Evolutionary conservation across 1,284 basidiomycete genomes (phyloP), one percentile per base, ranked within the genome.

Genomic region (Melampsora abietis-canadensis): DNA sequence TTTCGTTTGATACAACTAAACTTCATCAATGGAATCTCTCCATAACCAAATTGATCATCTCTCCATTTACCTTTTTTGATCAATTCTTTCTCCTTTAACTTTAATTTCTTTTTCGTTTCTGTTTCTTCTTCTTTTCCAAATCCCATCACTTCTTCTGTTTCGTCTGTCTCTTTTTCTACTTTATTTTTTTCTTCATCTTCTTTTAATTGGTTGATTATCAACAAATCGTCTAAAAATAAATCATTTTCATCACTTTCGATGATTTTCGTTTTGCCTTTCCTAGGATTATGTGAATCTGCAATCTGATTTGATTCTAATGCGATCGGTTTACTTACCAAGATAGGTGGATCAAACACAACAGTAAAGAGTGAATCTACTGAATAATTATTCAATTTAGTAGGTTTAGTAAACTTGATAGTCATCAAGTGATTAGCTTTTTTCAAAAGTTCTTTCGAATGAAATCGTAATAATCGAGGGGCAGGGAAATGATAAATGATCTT

Each of bases 401-500:
- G n/a, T 57, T 21, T 27, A 31, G 60, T 24, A 27, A 70, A 47
- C 12, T 47, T 61, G 31, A 70, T 70, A 17, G 15, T 48, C 14
- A 40, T 21, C 27, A 47, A 59, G 24, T 69, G 57, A 57, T 17
- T 37, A 15, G 59, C 19, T 19, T 57, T 46, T 10, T 37, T 40
- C 24, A 31, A 24, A 44, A 61, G 30, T 4, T 46, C 24, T 3
- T 21, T 5, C 14, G 40, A 40, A 12, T 40, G 10, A 40, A 40
- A 40, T 12, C 37, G 24, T 12, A 54, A 10, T 17, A 46, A 40
- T 19, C 30, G 17, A 47, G 54, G 46, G 3, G 63, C 15, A 31
- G 40, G 19, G 24, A 37, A 57, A 54, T 73, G 69, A 44, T 73
- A 73, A 30, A 73, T 44, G 5, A 73, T 17, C 4, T 66, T 47